Percentiles rank a stretch among this genome's conserved stretches.
phyloP scores from a whole-genome alignment of 2,329 filamentous ascomycete species.

The Aspergillus brunneoviolaceus region DNA sequence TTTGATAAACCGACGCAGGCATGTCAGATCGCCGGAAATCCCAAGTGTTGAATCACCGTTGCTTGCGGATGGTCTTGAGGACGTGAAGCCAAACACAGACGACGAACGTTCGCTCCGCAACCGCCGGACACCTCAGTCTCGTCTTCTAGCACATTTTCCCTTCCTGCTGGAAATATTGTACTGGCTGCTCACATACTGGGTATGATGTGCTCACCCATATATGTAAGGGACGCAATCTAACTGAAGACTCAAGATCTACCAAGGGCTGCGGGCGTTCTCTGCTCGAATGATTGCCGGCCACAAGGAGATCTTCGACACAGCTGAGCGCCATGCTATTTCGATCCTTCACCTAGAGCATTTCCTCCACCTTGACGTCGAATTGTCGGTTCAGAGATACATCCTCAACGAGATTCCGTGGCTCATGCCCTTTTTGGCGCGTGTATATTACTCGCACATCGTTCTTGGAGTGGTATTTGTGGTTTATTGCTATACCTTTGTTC shows the following conservation, averaged over 20 bases:
- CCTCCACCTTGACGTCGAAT: constrained; percentile 44
- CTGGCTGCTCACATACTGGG: constrained; percentile 35
- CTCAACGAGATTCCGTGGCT: constrained; percentile 38
- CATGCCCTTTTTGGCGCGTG: constrained; percentile 42
- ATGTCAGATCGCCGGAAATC: constrained; percentile 1
- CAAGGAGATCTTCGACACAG: constrained; percentile 38
- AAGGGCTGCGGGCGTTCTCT: constrained; percentile 46
- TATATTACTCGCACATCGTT: constrained; percentile 51
- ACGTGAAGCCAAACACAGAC: background rate
- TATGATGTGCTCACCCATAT: constrained; percentile 10
- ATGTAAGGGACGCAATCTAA: background rate
- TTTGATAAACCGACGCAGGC: constrained; percentile 16
- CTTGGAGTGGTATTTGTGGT: constrained; percentile 49
- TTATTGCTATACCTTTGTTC: constrained; percentile 50
- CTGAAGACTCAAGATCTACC: constrained; percentile 36
- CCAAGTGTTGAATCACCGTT: constrained; percentile 17
- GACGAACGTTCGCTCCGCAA: constrained; percentile 3
- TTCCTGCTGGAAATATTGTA: constrained; percentile 37
- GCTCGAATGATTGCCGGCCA: constrained; percentile 44
- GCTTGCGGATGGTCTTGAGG: constrained; percentile 10
- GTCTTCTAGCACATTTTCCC: constrained; percentile 28
- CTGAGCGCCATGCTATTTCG: constrained; percentile 42
- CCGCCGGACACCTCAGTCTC: constrained; percentile 19
- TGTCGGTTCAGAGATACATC: constrained; percentile 41
- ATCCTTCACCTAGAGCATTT: constrained; percentile 42